phyloP scores from a whole-genome alignment of 805 yeast genomes.

The Yarrowia osloensis region DNA sequence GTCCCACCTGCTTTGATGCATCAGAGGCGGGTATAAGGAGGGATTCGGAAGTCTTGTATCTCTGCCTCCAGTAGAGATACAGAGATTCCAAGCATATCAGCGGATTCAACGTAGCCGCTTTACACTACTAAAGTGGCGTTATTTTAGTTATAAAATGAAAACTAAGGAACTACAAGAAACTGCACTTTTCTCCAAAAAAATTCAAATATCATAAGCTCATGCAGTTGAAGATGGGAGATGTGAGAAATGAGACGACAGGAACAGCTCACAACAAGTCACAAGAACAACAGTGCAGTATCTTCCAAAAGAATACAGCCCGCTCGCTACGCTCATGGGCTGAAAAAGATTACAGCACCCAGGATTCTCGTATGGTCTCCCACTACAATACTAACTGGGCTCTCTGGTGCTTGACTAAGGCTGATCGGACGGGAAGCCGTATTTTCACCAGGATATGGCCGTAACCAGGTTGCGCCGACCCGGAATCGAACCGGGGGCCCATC shows the following conservation, averaged over 20 bases:
- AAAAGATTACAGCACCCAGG: slow-evolving; percentile 23
- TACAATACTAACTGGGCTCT: slow-evolving; percentile 22
- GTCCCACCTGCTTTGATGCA: too few species aligned
- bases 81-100: neutral
- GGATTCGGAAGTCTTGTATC: too few species aligned
- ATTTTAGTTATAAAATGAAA: neutral
- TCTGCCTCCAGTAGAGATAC: neutral
- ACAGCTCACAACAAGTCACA: too few species aligned
- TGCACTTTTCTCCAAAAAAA: too few species aligned
- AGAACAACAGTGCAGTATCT: too few species aligned
- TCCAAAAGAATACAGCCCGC: neutral
- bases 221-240: too few species aligned
- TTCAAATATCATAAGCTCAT: too few species aligned
- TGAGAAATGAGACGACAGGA: too few species aligned
- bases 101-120: too few species aligned
- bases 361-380: slow-evolving; percentile 25
- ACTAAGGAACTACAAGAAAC: too few species aligned
- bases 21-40: too few species aligned
- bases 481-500: slow-evolving; percentile 23
- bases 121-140: too few species aligned
- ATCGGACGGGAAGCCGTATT: slow-evolving; percentile 24
- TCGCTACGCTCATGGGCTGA: neutral
- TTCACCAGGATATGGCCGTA: slow-evolving; percentile 21
- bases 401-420: slow-evolving; percentile 25
- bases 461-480: slow-evolving; percentile 21